Percentiles rank a stretch among this genome's conserved stretches.
Conservation (phyloP, 2,329 filamentous ascomycete genomes). For the Colletotrichum sp. region DNA sequence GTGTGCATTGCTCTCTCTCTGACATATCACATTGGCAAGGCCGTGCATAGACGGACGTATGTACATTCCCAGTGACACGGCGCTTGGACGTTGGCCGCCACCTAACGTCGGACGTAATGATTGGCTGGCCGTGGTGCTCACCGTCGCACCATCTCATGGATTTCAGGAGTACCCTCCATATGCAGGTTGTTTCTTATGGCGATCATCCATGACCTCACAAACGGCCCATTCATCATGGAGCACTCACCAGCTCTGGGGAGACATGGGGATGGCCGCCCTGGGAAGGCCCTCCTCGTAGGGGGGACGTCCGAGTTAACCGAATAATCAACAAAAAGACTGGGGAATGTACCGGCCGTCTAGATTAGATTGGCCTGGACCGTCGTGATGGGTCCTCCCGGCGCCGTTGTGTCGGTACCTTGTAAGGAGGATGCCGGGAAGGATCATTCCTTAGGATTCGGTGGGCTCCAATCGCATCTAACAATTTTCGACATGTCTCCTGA, state of each 20-base stretch:
- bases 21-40: neutral
- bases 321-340: neutral
- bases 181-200: neutral
- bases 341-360: neutral
- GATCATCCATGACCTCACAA: conserved; percentile 1
- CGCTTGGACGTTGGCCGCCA: neutral
- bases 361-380: neutral
- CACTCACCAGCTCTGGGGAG: neutral
- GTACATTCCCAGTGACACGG: neutral
- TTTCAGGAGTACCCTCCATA: neutral
- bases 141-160: neutral
- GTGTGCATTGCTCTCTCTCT: neutral
- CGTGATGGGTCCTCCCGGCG: neutral
- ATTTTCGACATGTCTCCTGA: neutral
- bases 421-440: neutral
- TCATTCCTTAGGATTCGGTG: neutral
- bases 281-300: neutral
- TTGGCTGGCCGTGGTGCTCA: neutral
- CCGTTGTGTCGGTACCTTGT: neutral
- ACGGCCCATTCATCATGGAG: neutral
- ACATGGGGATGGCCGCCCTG: neutral
- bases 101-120: neutral
- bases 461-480: conserved; percentile 9
- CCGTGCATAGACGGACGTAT: conserved; percentile 1
- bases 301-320: neutral